Evolutionary conservation across 345 rosid species (phyloP).

Genomic region (Syzygium aqueum): DNA sequence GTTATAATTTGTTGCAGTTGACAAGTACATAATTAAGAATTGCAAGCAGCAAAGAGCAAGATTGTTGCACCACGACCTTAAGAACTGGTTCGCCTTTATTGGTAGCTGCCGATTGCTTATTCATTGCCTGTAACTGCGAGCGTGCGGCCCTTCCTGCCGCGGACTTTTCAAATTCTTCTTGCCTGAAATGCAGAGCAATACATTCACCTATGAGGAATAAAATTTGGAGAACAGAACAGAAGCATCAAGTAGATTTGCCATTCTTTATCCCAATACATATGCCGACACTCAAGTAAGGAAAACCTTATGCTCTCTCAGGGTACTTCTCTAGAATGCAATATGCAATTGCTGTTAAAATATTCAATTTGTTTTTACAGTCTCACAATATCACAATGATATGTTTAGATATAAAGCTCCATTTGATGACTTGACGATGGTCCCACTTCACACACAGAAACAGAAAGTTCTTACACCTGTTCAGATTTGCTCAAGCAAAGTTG

Average conservation of each 20-base stretch:
- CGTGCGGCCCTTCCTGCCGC: slow-evolving; percentile 92
- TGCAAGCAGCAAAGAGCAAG: background rate
- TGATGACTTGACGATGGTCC: background rate
- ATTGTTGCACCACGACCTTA: slow-evolving; percentile 32
- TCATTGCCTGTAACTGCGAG: slow-evolving; percentile 62
- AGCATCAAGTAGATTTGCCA: background rate
- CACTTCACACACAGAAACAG: background rate
- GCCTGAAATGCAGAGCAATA: slow-evolving; percentile 31
- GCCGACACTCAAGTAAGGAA: background rate
- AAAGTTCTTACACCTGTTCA: background rate
- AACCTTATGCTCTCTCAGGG: background rate
- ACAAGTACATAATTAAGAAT: background rate
- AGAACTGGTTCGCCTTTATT: slow-evolving; percentile 81
- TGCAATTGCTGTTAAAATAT: background rate
- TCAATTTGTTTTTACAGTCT: background rate
- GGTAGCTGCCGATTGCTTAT: slow-evolving; percentile 63
- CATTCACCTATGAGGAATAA: background rate
- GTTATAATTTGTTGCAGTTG: background rate
- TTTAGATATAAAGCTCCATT: background rate
- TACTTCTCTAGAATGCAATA: background rate
- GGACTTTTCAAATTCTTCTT: slow-evolving; percentile 77
- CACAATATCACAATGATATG: fast-evolving
- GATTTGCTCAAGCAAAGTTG: background rate
- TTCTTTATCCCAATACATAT: background rate
- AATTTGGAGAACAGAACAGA: background rate